phyloP scores from a whole-genome alignment of 78 protist genomes.

The Protostelium mycophagum region DNA sequence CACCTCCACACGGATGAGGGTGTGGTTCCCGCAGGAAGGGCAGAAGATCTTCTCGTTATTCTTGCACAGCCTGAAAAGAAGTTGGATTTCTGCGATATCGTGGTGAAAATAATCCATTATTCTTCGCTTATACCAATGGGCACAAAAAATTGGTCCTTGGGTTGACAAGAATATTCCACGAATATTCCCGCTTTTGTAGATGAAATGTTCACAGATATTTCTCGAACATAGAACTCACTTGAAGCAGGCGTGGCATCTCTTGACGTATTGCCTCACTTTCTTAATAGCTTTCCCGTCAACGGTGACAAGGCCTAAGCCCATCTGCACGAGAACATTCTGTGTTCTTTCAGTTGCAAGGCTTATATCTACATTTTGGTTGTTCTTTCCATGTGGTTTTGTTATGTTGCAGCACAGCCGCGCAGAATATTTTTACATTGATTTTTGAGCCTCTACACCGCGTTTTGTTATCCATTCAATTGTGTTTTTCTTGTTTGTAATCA shows the following conservation, averaged over 20 bases:
- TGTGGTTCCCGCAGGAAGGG: constrained; percentile 62
- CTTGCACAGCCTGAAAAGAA: constrained; percentile 28
- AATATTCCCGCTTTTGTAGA: not conserved
- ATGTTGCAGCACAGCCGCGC: no score
- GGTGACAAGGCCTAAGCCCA: constrained; percentile 61
- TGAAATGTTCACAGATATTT: not conserved
- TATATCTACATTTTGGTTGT: no score
- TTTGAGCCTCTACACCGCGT: no score
- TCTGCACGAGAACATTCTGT: constrained; percentile 79
- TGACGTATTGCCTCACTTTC: constrained; percentile 65
- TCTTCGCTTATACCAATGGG: constrained; percentile 31
- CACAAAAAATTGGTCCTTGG: constrained; percentile 6
- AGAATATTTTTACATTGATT: no score
- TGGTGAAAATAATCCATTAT: constrained; percentile 29
- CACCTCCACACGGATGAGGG: constrained; percentile 31
- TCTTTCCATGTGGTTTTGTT: no score
- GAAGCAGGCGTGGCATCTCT: constrained; percentile 82
- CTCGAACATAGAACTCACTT: constrained; percentile 32
- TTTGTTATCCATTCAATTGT: no score
- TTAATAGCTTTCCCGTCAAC: constrained; percentile 68
- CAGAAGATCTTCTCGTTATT: constrained; percentile 29
- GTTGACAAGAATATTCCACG: not conserved
- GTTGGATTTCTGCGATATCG: constrained; percentile 26
- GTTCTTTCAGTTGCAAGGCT: no score
- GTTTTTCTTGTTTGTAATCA: no score